These are phyloP conservation scores for Ottelia alismoides DNA, from an alignment of 106 monocot genomes.

Conservation along the genomic window DNA sequence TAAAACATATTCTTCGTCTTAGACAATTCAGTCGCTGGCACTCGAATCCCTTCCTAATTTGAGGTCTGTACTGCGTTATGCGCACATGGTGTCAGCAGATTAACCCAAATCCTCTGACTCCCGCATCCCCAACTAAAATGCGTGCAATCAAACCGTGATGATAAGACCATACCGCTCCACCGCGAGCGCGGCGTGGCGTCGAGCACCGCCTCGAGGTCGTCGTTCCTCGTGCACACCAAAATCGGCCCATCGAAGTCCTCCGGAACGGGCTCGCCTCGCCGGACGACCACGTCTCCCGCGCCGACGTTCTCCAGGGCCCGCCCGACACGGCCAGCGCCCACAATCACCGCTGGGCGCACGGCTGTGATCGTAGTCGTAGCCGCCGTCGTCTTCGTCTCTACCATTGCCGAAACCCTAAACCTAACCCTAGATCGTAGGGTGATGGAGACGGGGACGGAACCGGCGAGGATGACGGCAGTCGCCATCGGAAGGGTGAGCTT, in stretches of 20 bases:
- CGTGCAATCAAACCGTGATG: too few relatives aligned
- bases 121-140: too few relatives aligned
- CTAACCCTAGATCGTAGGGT: not conserved
- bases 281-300: slow-evolving; percentile 53
- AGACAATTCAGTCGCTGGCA: too few relatives aligned
- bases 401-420: not conserved
- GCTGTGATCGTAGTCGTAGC: slow-evolving; percentile 10
- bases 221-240: slow-evolving; percentile 90
- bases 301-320: slow-evolving; percentile 38
- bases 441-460: not conserved
- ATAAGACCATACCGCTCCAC: slow-evolving; percentile 74
- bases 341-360: slow-evolving; percentile 60
- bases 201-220: slow-evolving; percentile 90
- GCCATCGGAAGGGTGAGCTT: slow-evolving; percentile 4
- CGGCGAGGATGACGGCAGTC: not conserved
- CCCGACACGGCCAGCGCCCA: slow-evolving; percentile 70
- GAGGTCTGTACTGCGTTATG: too few relatives aligned
- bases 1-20: too few relatives aligned
- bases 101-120: too few relatives aligned
- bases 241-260: slow-evolving; percentile 59
- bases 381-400: not conserved
- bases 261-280: slow-evolving; percentile 56
- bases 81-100: too few relatives aligned
- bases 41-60: too few relatives aligned
- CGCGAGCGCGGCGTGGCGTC: slow-evolving; percentile 50